These are phyloP conservation scores for Lentithecium fluviatile DNA, from an alignment of 495 filamentous ascomycete species.

Conservation along the genomic window DNA sequence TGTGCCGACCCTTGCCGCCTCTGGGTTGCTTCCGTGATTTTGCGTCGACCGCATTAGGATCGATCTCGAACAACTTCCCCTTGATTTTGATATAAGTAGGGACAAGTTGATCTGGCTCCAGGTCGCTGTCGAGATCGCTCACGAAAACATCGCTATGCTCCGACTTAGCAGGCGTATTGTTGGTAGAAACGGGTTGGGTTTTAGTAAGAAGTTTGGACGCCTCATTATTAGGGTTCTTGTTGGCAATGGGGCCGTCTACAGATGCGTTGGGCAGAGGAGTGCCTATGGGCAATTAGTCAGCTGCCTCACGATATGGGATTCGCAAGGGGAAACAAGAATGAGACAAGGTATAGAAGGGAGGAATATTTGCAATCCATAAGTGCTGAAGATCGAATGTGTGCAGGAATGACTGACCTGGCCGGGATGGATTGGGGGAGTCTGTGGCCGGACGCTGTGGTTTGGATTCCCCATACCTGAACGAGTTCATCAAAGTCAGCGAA, in stretches of 20 bases:
- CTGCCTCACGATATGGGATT: not conserved
- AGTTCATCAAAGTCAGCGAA: no score
- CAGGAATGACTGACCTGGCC: conserved; percentile 27
- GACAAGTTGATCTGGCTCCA: conserved; percentile 71
- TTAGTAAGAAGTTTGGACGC: not conserved
- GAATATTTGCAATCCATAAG: no score
- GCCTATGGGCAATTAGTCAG: not conserved
- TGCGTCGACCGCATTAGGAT: conserved; percentile 51
- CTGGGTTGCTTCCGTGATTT: conserved; percentile 32
- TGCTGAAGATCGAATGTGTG: no score
- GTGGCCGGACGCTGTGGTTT: conserved; percentile 40
- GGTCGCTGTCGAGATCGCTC: conserved; percentile 54
- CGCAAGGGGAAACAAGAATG: no score
- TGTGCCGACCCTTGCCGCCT: conserved; percentile 34
- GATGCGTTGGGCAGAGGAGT: not conserved
- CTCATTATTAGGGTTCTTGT: not conserved
- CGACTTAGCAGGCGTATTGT: conserved; percentile 7
- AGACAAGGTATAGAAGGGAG: no score
- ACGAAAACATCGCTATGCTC: conserved; percentile 31
- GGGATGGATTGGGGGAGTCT: conserved; percentile 8
- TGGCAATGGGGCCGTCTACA: not conserved
- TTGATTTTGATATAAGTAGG: conserved; percentile 72
- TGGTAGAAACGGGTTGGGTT: no score
- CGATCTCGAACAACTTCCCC: conserved; percentile 66
- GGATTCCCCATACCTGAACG: conserved; percentile 42